Percentiles rank a stretch among this genome's conserved stretches.
Conservation (phyloP, 257 asterid genomes). For the Ligustrum vulgare region DNA sequence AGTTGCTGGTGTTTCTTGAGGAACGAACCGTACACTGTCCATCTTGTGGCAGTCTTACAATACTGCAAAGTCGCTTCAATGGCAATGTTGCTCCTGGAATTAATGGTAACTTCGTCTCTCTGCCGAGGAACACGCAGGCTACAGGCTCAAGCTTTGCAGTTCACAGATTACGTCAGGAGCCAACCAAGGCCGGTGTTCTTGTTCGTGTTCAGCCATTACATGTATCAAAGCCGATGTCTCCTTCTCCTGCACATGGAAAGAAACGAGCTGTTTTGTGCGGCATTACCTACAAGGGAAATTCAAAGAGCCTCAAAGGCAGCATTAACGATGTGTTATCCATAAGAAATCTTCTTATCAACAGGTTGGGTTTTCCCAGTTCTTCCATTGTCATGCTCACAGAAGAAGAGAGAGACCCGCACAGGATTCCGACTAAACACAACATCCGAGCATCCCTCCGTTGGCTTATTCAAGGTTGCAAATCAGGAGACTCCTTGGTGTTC, state of each 20-base stretch:
- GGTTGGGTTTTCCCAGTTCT: constrained; percentile 58
- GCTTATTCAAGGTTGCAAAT: constrained; percentile 69
- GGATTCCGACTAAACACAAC: constrained; percentile 69
- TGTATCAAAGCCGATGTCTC: constrained; percentile 23
- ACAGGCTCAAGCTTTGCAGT: constrained; percentile 23
- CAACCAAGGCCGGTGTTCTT: constrained; percentile 15
- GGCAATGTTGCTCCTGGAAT: constrained; percentile 23
- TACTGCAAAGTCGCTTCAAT: constrained; percentile 16
- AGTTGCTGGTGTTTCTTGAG: constrained; percentile 35
- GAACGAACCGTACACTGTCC: constrained; percentile 47
- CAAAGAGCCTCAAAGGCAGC: constrained; percentile 59
- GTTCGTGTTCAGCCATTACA: constrained; percentile 24
- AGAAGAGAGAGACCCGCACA: constrained; percentile 43
- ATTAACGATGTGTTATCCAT: constrained; percentile 52
- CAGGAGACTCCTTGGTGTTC: constrained; percentile 84
- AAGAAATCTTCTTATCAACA: constrained; percentile 48
- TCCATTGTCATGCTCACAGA: constrained; percentile 70
- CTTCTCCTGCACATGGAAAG: constrained; percentile 41
- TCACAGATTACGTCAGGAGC: constrained; percentile 10
- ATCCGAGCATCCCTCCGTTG: constrained; percentile 64
- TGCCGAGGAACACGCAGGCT: neutral
- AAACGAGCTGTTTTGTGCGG: constrained; percentile 75
- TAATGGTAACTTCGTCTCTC: constrained; percentile 12
- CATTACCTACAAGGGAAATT: constrained; percentile 52
- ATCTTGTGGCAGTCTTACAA: constrained; percentile 35